Conservation (phyloP, 495 filamentous ascomycete genomes). For the Daldinia vernicosa region DNA sequence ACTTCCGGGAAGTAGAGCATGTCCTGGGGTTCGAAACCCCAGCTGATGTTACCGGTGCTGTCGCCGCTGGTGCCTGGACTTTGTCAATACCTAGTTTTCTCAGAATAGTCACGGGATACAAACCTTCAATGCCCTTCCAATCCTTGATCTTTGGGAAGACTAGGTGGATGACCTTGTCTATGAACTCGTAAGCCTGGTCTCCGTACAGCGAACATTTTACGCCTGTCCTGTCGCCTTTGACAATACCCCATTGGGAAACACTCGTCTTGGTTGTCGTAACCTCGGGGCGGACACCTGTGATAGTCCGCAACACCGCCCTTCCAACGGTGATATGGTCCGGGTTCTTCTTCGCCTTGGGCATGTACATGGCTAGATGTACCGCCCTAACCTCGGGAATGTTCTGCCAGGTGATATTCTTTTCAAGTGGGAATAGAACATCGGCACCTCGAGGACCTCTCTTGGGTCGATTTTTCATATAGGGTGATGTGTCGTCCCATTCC, state of each 20-base stretch:
- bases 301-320: conserved; percentile 81
- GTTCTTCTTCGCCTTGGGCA: conserved; percentile 68
- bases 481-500: conserved; percentile 86
- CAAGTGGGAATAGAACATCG: conserved; percentile 70
- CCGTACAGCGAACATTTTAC: conserved; percentile 75
- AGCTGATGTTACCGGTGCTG: conserved; percentile 84
- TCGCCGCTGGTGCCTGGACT: conserved; percentile 70
- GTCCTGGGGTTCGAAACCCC: conserved; percentile 74
- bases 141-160: conserved; percentile 96
- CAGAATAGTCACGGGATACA: conserved; percentile 26
- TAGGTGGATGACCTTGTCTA: conserved; percentile 84
- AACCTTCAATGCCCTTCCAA: conserved; percentile 82
- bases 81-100: conserved; percentile 13
- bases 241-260: conserved; percentile 69
- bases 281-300: conserved; percentile 78
- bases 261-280: conserved; percentile 73
- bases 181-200: conserved; percentile 86
- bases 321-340: conserved; percentile 77
- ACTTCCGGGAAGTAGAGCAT: conserved; percentile 90
- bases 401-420: conserved; percentile 79
- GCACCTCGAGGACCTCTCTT: conserved; percentile 81
- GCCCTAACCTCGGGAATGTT: conserved; percentile 85
- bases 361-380: conserved; percentile 81
- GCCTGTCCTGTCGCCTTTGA: conserved; percentile 67
- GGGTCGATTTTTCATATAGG: conserved; percentile 91